Base-by-base conservation (phyloP, 2,329 filamentous ascomycete genomes). In the Diaporthe humulicola region DNA sequence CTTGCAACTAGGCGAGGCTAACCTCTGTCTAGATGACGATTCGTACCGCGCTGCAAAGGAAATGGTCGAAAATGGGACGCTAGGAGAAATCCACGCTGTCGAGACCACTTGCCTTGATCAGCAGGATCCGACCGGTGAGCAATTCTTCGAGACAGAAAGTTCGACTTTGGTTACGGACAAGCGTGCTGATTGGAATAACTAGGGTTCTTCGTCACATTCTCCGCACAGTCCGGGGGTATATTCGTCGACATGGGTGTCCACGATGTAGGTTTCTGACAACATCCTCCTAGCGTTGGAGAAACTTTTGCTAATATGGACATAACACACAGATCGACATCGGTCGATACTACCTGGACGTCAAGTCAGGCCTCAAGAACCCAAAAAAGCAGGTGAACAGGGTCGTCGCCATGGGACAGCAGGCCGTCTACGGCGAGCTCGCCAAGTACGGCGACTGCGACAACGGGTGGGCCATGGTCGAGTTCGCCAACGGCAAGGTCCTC, bases 401-500 rank as follows among this genome's bases (percentile, higher is more conserved):
- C 2, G 78, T 82, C 22, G 80, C 79, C 38, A 77, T 82, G 71
- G 80, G 80, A 7, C 79, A 84, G 56, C 81, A 83, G 61, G 78
- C 79, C 19, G 80, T 82, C 60, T 77, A 80, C 22, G 75, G 79
- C 12, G 82, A 84, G 17, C 80, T 82, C 1, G 78, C 78, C 45
- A 75, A 78, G 74, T 76, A 77, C 42, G 78, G 78, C 60, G 79
- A 80, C 74, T 76, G 74, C 15, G 83, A 84, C 76, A 84, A 83
- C 71, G 83, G 79, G 9, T 79, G 82, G 71, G 83, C 78, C 4
- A 75, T 83, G 10, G 81, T 84, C 14, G 83, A 84, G 75, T 84
- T 83, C 77, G 78, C 80, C 77, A 83, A 81, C 71, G 82, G 83
- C 30, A 83, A 83, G 75, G 80, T 84, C 40, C 79, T 82, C 10